Base-by-base conservation (phyloP, 2,329 filamentous ascomycete genomes). In the Biscogniauxia sp. region DNA sequence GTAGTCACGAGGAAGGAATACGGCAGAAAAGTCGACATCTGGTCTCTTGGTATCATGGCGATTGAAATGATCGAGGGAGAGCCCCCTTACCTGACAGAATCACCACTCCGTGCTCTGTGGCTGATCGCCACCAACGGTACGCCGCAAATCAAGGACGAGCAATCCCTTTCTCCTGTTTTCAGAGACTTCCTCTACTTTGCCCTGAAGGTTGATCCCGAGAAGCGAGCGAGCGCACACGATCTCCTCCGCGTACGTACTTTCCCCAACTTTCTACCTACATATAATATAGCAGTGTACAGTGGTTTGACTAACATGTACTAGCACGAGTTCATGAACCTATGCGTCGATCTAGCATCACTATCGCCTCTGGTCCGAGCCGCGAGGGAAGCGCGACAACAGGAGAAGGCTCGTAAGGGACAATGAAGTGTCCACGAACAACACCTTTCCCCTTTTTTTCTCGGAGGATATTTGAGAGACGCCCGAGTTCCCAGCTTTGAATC, bases 61-160 rank as follows among this genome's bases (percentile, higher is more conserved):
- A 98, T 99, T 71, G 95, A 99, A 77, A 99, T 99, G 95, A 97
- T 99, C 66, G 95, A 98, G 78, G 95, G 94, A 74, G 95, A 98
- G 76, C 95, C 95, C 13, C 95, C 95, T 23, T 99, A 98, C 74
- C 82, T 99, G 61, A 98, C 93, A 49, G 95, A 99, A 76, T 96
- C 92, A 45, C 95, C 95, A 5, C 83, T 99, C 23, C 88, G 94
- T 62, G 95, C 95, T 1, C 83, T 99, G 45, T 99, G 95, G 83
- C 79, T 99, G 69, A 99, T 99, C 75, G 95, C 95, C 57, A 98
- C 95, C 37, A 97, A 97, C 72, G 95, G 95, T 54, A 98, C 95
- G 17, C 95, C 95, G 1, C 84, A 89, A 57, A 96, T 99, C 78
- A 98, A 98, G 79, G 93, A 97, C 65, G 92, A 96, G 76, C 86